phyloP scores from a whole-genome alignment of 306 rosid genomes.

The Notholithocarpus densiflorus region DNA sequence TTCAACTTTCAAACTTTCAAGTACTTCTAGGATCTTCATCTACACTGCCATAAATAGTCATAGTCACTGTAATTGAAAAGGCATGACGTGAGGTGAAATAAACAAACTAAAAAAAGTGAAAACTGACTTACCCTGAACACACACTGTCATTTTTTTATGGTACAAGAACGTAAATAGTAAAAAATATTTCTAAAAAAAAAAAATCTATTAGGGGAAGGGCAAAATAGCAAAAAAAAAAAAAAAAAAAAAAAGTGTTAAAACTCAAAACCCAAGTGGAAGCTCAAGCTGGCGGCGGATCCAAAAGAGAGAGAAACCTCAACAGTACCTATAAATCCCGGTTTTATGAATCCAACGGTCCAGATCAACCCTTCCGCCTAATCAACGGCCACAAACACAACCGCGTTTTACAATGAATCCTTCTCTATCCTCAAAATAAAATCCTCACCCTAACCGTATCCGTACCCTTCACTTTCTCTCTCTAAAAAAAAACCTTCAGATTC shows the following conservation, averaged over 20 bases:
- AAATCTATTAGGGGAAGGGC: neutral
- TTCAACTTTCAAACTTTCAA: too few relatives aligned
- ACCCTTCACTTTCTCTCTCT: constrained; percentile 14
- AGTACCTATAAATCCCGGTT: constrained; percentile 33
- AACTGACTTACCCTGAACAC: too few relatives aligned
- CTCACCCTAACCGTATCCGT: constrained; percentile 43
- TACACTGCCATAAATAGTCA: too few relatives aligned
- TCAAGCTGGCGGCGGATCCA: constrained; percentile 85
- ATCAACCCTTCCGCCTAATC: constrained; percentile 25
- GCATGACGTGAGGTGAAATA: too few relatives aligned
- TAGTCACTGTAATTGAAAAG: too few relatives aligned
- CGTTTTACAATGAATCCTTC: constrained; percentile 64
- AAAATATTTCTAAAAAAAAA: too few relatives aligned
- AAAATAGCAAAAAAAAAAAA: neutral
- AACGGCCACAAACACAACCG: constrained; percentile 42
- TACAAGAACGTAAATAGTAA: too few relatives aligned
- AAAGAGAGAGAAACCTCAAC: neutral
- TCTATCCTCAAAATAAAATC: constrained; percentile 38
- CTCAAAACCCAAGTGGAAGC: neutral
- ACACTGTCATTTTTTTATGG: too few relatives aligned
- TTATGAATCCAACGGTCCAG: constrained; percentile 33
- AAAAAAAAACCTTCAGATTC: constrained; percentile 21
- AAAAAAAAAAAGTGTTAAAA: neutral
- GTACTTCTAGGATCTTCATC: too few relatives aligned
- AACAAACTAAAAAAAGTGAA: too few relatives aligned